Evolutionary conservation across 768 basidiomycete genomes (phyloP), one percentile per base, ranked within the genome.

Genomic region (Cystobasidium onofrii): DNA sequence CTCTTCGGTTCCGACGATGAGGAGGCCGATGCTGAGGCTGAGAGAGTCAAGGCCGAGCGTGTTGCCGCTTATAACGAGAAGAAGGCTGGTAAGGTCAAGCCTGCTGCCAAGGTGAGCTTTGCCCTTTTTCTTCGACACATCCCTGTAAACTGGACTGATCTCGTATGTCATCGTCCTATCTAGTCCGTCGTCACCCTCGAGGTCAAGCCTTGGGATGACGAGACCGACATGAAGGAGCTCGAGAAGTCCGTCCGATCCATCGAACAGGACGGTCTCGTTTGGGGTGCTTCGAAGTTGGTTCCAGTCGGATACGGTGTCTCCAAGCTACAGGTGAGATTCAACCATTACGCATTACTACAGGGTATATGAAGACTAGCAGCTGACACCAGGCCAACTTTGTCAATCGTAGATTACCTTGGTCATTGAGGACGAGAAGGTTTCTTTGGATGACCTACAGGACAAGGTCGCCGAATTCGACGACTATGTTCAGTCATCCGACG

Each of bases 141-240:
- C 4, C 29, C 18, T 71, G 23, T 25, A 20, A 12, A 18, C 43
- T 55, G 46, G 34, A n/a, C 13, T 18, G 27, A 23, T 15, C 50
- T 54, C 36, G 15, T n/a, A 10, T 27, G 31, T 34, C 9, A 73
- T 43, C 9, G 41, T 43, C 41, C 18, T 18, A 18, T 82, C n/a
- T n/a, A 97, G 92, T 98, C 96, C 77, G 88, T 99, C 75, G 96
- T 99, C 64, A 99, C 95, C 60, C 84, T 98, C 78, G 95, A 98
- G 78, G 93, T 99, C 76, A 99, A 99, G 84, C 75, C 66, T 9
- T 96, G 93, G 95, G 95, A 98, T 81, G 95, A 98, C 80, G 93
- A 96, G 84, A 99, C 96, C 64, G 92, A 97, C 83, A 94, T 99
- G 94, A 85, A 80, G 54, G 90, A 84, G 64, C 85, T 98, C 78